Evolutionary conservation across 2,329 filamentous ascomycete genomes (phyloP).

Genomic region (Apiospora phragmitis): DNA sequence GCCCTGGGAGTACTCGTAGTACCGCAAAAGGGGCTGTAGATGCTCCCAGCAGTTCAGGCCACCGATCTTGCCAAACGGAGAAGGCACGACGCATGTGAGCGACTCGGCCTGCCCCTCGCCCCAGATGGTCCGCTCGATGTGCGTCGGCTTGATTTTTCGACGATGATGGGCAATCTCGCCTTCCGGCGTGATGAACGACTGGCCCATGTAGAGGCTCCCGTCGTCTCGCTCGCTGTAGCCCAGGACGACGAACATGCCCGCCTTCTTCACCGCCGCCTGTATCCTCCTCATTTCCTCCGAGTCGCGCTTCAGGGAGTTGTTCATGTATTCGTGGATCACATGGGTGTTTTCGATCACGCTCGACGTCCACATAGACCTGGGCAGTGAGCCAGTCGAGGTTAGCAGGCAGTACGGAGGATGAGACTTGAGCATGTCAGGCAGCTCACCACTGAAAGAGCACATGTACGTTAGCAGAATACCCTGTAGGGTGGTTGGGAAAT

Average conservation of each 20-base stretch:
- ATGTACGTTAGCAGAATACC: not conserved
- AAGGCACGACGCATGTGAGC: constrained; percentile 51
- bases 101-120: constrained; percentile 59
- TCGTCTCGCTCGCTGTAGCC: constrained; percentile 51
- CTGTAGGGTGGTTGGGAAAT: not conserved
- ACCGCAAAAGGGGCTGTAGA: constrained; percentile 45
- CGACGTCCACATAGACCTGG: constrained; percentile 39
- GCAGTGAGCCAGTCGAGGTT: constrained; percentile 25
- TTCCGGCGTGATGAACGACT: constrained; percentile 51
- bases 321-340: constrained; percentile 36
- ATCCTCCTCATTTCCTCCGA: constrained; percentile 46
- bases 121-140: constrained; percentile 49
- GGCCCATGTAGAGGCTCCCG: constrained; percentile 36
- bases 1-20: constrained; percentile 36
- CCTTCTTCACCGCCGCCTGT: constrained; percentile 40
- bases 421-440: not conserved
- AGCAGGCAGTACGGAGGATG: constrained; percentile 14
- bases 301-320: constrained; percentile 34
- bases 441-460: constrained; percentile 7
- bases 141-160: constrained; percentile 52
- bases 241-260: constrained; percentile 46
- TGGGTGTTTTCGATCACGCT: constrained; percentile 42
- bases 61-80: constrained; percentile 51
- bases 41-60: constrained; percentile 47
- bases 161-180: constrained; percentile 47